Evolutionary conservation across 2,329 filamentous ascomycete species (phyloP).

Genomic region (Juglanconis juglandina): DNA sequence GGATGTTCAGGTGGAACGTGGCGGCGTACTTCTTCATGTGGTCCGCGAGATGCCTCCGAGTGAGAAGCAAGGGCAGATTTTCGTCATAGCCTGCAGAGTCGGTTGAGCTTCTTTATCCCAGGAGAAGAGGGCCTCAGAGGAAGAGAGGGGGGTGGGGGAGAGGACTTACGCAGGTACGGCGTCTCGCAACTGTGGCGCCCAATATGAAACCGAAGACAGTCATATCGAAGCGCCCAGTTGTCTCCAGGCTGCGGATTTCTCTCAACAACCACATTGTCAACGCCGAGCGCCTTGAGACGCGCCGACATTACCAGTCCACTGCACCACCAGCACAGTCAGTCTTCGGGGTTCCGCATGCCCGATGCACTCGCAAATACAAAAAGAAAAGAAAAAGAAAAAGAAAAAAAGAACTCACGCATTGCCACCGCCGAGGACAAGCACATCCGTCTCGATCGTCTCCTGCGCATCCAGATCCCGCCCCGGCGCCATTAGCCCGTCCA

Average conservation of each 20-base stretch:
- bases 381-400: neutral
- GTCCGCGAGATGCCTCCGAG: conserved; percentile 43
- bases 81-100: conserved; percentile 34
- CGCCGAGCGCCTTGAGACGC: conserved; percentile 35
- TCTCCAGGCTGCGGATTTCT: conserved; percentile 33
- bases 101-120: neutral
- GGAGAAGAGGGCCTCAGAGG: neutral
- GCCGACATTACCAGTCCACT: conserved; percentile 32
- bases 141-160: conserved; percentile 34
- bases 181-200: conserved; percentile 33
- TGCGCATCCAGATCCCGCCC: conserved; percentile 16
- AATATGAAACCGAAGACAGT: conserved; percentile 37
- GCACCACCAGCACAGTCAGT: neutral
- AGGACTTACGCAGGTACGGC: conserved; percentile 29
- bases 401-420: conserved; percentile 26
- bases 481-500: conserved; percentile 22
- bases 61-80: conserved; percentile 40
- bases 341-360: too few relatives aligned
- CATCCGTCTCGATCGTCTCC: conserved; percentile 27
- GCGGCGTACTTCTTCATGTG: conserved; percentile 47
- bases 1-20: conserved; percentile 47
- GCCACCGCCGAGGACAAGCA: conserved; percentile 32
- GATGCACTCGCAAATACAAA: too few relatives aligned
- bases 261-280: conserved; percentile 35
- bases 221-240: conserved; percentile 38